Base-by-base conservation (phyloP, 805 yeast species). In the Cephaloascus fragrans region DNA sequence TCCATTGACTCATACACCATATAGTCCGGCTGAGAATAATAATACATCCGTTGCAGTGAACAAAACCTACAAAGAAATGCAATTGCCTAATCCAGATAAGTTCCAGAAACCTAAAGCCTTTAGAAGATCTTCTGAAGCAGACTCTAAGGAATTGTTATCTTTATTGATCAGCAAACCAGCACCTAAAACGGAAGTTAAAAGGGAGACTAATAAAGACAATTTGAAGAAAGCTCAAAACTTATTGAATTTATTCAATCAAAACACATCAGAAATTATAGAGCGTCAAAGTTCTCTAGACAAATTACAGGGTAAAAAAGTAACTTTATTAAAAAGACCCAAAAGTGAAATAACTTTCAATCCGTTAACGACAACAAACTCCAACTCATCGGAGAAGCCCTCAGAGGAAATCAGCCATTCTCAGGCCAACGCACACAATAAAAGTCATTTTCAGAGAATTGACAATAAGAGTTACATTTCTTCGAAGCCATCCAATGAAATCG, bases 101-200 rank as follows among this genome's bases (percentile, higher is more conserved):
- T 56, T 66, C 10, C 58, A 57, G 20, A 59, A 64, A 36, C 58
- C 72, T 10, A 55, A 67, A 6, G 63, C 65, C 32, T 53, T 61
- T 6, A 48, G 62, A 37, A 55, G 53, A n/a, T 44, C 55, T 4
- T 45, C 51, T 14, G 56, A 51, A 34, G 55, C 60, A 3, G 62
- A 64, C 38, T 62, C 71, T 2, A 62, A 60, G 43, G 73, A 69
- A 38, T 48, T 72, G 12, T 57, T 71, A 39, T 64, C 70, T 2
- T 54, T 71, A 16, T 57, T 72, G 47, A 67, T 62, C 29, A 57
- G 54, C 32, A 42, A 37, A 40, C 39, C 2, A 37, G 39, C 32
- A 6, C 31, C 4, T 17, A 37, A 16, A 12, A 19, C 19, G 15
- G 19, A 17, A 5, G 46, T 46, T 28, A 17, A 45, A 5, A 39